Conservation (phyloP, 768 basidiomycete genomes). For the Epithele typhae region DNA sequence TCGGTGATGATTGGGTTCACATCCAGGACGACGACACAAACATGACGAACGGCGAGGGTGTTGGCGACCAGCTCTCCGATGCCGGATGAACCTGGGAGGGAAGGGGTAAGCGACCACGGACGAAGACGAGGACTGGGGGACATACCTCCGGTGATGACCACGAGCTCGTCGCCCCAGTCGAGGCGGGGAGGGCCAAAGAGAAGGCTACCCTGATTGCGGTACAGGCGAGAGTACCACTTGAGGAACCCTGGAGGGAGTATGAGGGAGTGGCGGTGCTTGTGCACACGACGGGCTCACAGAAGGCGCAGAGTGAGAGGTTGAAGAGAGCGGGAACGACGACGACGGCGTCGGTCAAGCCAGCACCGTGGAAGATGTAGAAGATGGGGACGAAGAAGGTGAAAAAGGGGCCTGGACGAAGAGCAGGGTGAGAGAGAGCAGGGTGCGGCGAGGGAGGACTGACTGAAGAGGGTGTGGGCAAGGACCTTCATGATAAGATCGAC, state of each 20-base stretch:
- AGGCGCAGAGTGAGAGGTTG: constrained; percentile 51
- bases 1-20: constrained; percentile 72
- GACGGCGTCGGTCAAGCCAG: constrained; percentile 43
- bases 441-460: constrained; percentile 36
- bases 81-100: constrained; percentile 70
- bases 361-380: constrained; percentile 72
- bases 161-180: constrained; percentile 87
- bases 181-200: constrained; percentile 56
- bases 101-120: no score
- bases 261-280: background rate
- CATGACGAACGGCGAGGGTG: constrained; percentile 78
- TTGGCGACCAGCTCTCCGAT: constrained; percentile 86
- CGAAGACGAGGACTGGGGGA: background rate
- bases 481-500: constrained; percentile 79
- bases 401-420: constrained; percentile 65
- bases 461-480: constrained; percentile 72
- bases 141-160: constrained; percentile 88
- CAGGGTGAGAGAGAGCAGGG: background rate
- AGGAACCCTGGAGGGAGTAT: constrained; percentile 47
- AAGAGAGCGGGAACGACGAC: constrained; percentile 53
- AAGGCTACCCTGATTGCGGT: constrained; percentile 69
- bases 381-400: constrained; percentile 78
- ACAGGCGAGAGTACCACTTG: constrained; percentile 66
- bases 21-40: constrained; percentile 83
- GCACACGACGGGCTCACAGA: constrained; percentile 50